Evolutionary conservation across 768 basidiomycete genomes (phyloP).

Genomic region (Xerocomellus dryophilus): DNA sequence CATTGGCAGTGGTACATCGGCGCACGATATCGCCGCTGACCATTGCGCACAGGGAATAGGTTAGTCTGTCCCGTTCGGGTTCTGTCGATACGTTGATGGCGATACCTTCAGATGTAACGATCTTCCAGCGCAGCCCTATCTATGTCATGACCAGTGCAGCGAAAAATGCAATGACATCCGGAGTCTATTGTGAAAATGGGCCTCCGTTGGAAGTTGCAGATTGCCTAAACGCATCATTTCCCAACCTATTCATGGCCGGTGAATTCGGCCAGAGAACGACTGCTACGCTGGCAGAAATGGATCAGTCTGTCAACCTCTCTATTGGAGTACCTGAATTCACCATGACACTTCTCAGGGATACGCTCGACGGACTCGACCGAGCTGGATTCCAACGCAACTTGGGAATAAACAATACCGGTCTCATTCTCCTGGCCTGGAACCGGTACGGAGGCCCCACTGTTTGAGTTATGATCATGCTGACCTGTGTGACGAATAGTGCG

Average conservation of each 20-base stretch:
- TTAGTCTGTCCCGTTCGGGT: not conserved
- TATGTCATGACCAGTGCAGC: slow-evolving; percentile 4
- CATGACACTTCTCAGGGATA: not conserved
- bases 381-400: slow-evolving; percentile 15
- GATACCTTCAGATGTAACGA: not conserved
- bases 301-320: not conserved
- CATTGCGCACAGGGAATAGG: not conserved
- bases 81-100: not conserved
- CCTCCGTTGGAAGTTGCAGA: slow-evolving; percentile 4
- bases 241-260: not conserved
- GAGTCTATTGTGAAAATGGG: slow-evolving; percentile 5
- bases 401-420: slow-evolving; percentile 35
- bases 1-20: slow-evolving; percentile 4
- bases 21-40: slow-evolving; percentile 6
- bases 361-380: slow-evolving; percentile 3
- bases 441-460: not conserved
- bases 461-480: not conserved
- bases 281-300: not conserved
- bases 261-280: slow-evolving; percentile 6
- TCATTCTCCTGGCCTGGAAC: slow-evolving; percentile 16
- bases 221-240: slow-evolving; percentile 1
- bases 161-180: not conserved
- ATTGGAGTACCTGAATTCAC: not conserved
- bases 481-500: slow-evolving; percentile 16
- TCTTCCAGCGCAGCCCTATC: slow-evolving; percentile 6